Conservation (phyloP, 306 rosid genomes). For the Cucurbita argyrosperma region DNA sequence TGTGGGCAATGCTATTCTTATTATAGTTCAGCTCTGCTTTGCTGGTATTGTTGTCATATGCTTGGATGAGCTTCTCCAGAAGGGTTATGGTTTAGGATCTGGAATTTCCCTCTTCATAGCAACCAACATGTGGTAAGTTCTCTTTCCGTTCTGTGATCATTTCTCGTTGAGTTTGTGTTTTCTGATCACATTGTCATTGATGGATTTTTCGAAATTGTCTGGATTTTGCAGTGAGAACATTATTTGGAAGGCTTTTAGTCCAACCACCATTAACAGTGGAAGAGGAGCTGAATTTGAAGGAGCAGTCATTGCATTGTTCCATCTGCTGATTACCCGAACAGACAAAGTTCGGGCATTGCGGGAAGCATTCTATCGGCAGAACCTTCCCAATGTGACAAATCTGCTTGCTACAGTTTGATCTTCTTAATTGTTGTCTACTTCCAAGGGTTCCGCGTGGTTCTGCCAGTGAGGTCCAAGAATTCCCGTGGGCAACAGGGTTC, state of each 20-base stretch:
- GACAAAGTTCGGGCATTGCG: conserved; percentile 45
- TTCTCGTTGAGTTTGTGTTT: not conserved
- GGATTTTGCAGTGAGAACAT: conserved; percentile 30
- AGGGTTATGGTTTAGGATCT: conserved; percentile 97
- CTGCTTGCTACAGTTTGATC: conserved; percentile 42
- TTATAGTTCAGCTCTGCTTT: conserved; percentile 82
- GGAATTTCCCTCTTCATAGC: conserved; percentile 97
- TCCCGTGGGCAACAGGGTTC: conserved; percentile 44
- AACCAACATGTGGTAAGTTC: conserved; percentile 75
- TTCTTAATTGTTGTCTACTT: conserved; percentile 42
- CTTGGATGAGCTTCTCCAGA: conserved; percentile 93
- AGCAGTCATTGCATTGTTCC: conserved; percentile 44
- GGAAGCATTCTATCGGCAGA: conserved; percentile 45
- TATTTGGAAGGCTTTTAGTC: conserved; percentile 48
- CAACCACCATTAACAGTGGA: conserved; percentile 44
- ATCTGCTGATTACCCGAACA: conserved; percentile 28
- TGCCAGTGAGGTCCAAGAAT: conserved; percentile 47
- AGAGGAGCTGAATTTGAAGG: conserved; percentile 52
- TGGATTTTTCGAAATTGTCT: not conserved
- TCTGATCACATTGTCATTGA: no score
- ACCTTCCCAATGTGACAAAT: conserved; percentile 44
- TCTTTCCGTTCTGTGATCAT: not conserved
- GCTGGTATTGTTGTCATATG: conserved; percentile 92
- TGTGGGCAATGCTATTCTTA: conserved; percentile 88
- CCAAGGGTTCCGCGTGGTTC: conserved; percentile 43